phyloP scores from a whole-genome alignment of 257 asterid genomes.

The Cynanchum wilfordii region DNA sequence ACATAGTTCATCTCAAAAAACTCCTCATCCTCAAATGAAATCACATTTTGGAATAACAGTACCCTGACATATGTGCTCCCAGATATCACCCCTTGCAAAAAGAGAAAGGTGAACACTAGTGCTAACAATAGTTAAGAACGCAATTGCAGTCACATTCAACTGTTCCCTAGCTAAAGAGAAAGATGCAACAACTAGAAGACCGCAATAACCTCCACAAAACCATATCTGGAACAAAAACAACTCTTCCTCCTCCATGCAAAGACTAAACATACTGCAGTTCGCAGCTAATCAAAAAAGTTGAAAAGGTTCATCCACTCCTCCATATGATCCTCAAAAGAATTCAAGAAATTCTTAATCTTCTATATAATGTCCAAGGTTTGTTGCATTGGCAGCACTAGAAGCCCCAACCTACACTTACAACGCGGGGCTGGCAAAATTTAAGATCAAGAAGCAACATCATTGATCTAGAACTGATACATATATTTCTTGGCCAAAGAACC shows the following conservation, averaged over 20 bases:
- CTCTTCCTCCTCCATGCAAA: slow-evolving; percentile 81
- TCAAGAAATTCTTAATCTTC: slow-evolving; percentile 75
- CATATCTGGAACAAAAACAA: slow-evolving; percentile 54
- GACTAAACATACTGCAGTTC: slow-evolving; percentile 82
- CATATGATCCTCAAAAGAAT: slow-evolving; percentile 90
- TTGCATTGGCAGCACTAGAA: slow-evolving; percentile 40
- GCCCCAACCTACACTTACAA: slow-evolving; percentile 49
- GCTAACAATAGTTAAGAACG: slow-evolving; percentile 78
- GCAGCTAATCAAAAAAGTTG: slow-evolving; percentile 74
- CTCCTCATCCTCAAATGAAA: slow-evolving; percentile 92
- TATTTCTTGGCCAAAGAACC: slow-evolving; percentile 75
- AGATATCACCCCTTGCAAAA: slow-evolving; percentile 65
- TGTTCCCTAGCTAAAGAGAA: slow-evolving; percentile 62
- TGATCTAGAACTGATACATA: slow-evolving; percentile 60
- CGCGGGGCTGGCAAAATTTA: slow-evolving; percentile 66
- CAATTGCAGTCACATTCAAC: slow-evolving; percentile 84
- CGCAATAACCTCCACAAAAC: slow-evolving; percentile 91
- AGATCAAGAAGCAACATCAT: slow-evolving; percentile 66
- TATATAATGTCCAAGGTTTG: slow-evolving; percentile 47
- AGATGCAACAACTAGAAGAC: slow-evolving; percentile 65
- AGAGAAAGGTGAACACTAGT: slow-evolving; percentile 69
- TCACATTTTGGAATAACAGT: slow-evolving; percentile 90
- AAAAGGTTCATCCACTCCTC: slow-evolving; percentile 81
- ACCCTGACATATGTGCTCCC: slow-evolving; percentile 76
- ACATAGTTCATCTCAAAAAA: slow-evolving; percentile 86